A percentile compares a stretch with the other conserved stretches of the same genome.
phyloP scores from a whole-genome alignment of 2,329 filamentous ascomycete species.

The Fusarium concolor region DNA sequence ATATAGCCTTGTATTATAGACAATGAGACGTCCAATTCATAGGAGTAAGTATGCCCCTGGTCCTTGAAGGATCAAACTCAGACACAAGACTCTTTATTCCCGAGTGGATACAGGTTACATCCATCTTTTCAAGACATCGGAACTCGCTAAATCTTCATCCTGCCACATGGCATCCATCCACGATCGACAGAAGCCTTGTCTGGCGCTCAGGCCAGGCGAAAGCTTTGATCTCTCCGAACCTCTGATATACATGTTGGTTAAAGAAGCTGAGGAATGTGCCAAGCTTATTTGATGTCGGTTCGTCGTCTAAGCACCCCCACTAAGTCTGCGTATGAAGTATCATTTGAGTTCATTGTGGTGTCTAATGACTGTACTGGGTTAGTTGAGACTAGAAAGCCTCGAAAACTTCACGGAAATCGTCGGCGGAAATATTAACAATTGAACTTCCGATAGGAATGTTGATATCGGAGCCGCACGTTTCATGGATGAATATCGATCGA shows the following conservation, averaged over 20 bases:
- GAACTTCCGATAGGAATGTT: background rate
- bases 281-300: background rate
- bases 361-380: too few species aligned
- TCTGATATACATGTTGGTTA: background rate
- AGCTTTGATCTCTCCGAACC: background rate
- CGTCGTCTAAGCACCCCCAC: background rate
- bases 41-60: background rate
- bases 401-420: background rate
- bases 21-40: background rate
- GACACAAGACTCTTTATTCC: background rate
- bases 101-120: slow-evolving; percentile 5
- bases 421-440: background rate
- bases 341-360: background rate
- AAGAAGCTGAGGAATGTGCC: background rate
- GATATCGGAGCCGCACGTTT: background rate
- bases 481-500: background rate
- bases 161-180: slow-evolving; percentile 1
- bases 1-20: background rate
- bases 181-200: background rate
- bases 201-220: slow-evolving; percentile 11
- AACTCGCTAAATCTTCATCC: slow-evolving; percentile 6
- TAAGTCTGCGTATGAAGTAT: background rate
- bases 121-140: background rate
- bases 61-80: background rate
- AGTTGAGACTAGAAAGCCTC: background rate